Conservation (phyloP, 192 early-diverging fungal genomes). For the Coemansia sp. region DNA sequence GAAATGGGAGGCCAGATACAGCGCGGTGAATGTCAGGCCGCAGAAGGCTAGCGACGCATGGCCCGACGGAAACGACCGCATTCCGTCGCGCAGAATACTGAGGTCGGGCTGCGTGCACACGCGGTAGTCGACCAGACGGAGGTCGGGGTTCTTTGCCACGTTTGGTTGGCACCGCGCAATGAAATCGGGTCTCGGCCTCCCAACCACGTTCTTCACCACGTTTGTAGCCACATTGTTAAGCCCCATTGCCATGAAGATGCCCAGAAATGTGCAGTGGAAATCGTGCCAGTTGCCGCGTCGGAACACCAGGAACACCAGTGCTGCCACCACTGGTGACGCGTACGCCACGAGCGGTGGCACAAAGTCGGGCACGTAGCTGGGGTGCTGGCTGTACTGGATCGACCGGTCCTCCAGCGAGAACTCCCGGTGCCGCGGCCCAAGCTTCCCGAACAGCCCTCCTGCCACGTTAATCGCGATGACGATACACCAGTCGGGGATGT, state of each 20-base stretch:
- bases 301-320: slow-evolving; percentile 40
- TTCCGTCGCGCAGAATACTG: slow-evolving; percentile 65
- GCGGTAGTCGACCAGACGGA: slow-evolving; percentile 59
- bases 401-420: slow-evolving; percentile 68
- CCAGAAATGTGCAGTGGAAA: slow-evolving; percentile 51
- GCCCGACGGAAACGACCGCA: slow-evolving; percentile 83
- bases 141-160: slow-evolving; percentile 50
- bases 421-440: slow-evolving; percentile 65
- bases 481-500: slow-evolving; percentile 58
- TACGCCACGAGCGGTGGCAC: slow-evolving; percentile 48
- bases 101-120: slow-evolving; percentile 63
- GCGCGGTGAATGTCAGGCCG: slow-evolving; percentile 64
- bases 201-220: slow-evolving; percentile 55
- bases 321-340: slow-evolving; percentile 32
- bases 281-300: slow-evolving; percentile 53
- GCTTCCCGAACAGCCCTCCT: slow-evolving; percentile 59
- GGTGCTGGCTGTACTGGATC: slow-evolving; percentile 62
- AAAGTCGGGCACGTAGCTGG: slow-evolving; percentile 42
- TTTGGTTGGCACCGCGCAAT: slow-evolving; percentile 51
- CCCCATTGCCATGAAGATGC: slow-evolving; percentile 49
- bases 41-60: slow-evolving; percentile 79
- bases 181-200: slow-evolving; percentile 68
- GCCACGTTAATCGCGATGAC: slow-evolving; percentile 58
- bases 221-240: slow-evolving; percentile 56
- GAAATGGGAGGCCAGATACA: slow-evolving; percentile 73